Evolutionary conservation across 345 rosid species (phyloP).

Genomic region (Populus simonii): DNA sequence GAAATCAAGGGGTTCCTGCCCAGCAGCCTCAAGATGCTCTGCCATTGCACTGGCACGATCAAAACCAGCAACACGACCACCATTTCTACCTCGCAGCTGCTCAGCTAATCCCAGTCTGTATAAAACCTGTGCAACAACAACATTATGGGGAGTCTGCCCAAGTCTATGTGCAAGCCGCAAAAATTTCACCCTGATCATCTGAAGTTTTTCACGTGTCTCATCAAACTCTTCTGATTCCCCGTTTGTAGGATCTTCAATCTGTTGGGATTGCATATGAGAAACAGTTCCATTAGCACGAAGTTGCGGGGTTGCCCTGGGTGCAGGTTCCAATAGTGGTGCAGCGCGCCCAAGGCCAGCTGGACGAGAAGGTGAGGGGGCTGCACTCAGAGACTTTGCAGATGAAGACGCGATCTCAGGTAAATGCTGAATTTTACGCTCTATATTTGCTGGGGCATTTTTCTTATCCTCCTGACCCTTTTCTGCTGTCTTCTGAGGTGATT

Average conservation of each 20-base stretch:
- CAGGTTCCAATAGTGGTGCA: constrained; percentile 77
- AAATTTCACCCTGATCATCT: constrained; percentile 96
- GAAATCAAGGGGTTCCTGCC: constrained; percentile 94
- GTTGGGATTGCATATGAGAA: constrained; percentile 58
- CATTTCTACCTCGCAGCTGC: constrained; percentile 93
- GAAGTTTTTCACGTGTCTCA: constrained; percentile 96
- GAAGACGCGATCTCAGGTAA: constrained; percentile 31
- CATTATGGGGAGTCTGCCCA: constrained; percentile 99
- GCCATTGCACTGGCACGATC: constrained; percentile 99
- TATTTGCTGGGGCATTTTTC: constrained; percentile 20
- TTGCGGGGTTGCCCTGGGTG: constrained; percentile 61
- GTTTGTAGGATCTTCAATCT: constrained; percentile 64
- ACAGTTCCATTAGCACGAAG: constrained; percentile 70
- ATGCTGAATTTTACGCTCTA: constrained; percentile 26
- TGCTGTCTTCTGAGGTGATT: constrained; percentile 26
- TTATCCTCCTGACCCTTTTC: constrained; percentile 27
- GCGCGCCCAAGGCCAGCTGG: constrained; percentile 96
- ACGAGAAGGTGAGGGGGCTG: constrained; percentile 41
- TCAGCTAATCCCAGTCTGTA: constrained; percentile 97
- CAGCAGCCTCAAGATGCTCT: constrained; percentile 92
- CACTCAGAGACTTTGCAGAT: constrained; percentile 37
- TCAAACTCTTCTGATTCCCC: constrained; percentile 78
- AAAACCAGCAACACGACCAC: constrained; percentile 99
- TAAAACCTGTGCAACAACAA: constrained; percentile 97
- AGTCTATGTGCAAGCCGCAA: constrained; percentile 94